Base-by-base conservation (phyloP, 352 stramenopile genomes). In the Phytopythium boreale region DNA sequence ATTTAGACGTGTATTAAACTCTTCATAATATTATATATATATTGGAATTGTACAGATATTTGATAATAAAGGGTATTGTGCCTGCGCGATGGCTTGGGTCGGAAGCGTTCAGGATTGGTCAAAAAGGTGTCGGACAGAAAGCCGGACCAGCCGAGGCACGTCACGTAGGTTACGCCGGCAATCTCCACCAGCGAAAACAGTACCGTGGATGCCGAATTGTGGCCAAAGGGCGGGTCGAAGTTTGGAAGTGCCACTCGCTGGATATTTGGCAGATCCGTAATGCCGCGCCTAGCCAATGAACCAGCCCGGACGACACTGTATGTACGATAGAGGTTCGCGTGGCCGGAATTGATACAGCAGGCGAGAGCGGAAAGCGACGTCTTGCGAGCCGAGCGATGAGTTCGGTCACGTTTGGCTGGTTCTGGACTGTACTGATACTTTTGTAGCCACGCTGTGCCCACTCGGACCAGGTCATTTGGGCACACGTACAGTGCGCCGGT, bases 121-220 rank as follows among this genome's bases (percentile, higher is more conserved):
- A 34, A 53, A 53, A 53, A 34, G 47, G 22, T 34, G 44, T 12
- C 22, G 22, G 24, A 34, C 2, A 53, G 47, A 53, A 53, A 53
- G 47, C 47, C 47, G 47, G 47, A 36, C 47, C 47, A 29, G 22
- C 4, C 19, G 39, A 52, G 22, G 46, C 46, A 52, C 22, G 22
- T 31, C 46, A 52, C 11, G 46, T 9, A 20, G 39, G 39, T 46
- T 46, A 46, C 11, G 37, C 29, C 29, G 29, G 7, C 29, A 7
- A 7, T 17, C 39, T 19, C 39, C 39, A 46, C 15, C 39, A 46
- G 2, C 41, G 41, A 22, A n/a, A n/a, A 49, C 2, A 36, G 47
- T 53, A 51, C 44, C 44, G 44, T 51, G 7, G n/a, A 51, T 51
- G 44, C 44, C n/a, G 44, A 51, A 51, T 49, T 49, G 41, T 24